These are phyloP conservation scores for Ilyonectria robusta DNA, from an alignment of 2,329 filamentous ascomycete genomes.

Conservation along the genomic window DNA sequence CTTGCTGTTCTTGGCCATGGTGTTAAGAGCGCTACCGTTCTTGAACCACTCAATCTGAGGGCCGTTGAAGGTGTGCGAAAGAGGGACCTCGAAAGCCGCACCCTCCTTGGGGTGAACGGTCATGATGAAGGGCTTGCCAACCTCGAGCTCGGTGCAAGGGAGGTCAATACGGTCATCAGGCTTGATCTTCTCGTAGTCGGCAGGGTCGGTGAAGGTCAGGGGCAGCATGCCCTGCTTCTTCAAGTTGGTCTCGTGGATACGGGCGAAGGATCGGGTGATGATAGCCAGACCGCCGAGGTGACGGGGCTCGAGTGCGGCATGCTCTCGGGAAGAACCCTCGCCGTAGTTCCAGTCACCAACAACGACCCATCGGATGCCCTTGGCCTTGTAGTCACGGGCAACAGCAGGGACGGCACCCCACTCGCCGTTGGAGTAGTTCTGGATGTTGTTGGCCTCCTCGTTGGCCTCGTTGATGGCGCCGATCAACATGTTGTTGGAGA, in stretches of 20 bases:
- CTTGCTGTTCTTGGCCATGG: conserved; percentile 85
- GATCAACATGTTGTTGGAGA: conserved; percentile 99
- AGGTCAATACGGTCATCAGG: conserved; percentile 89
- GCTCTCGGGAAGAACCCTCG: conserved; percentile 97
- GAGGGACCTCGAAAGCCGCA: conserved; percentile 82
- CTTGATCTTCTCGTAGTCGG: conserved; percentile 97
- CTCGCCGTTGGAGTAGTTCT: conserved; percentile 88
- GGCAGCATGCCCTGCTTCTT: conserved; percentile 99
- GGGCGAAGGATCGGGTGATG: conserved; percentile 94
- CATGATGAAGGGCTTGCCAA: conserved; percentile 94
- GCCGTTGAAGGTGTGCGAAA: conserved; percentile 98
- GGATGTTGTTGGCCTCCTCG: conserved; percentile 96
- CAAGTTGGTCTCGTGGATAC: conserved; percentile 99
- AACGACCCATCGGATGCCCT: conserved; percentile 96
- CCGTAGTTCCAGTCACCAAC: conserved; percentile 99
- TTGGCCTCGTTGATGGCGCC: conserved; percentile 97
- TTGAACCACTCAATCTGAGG: conserved; percentile 99
- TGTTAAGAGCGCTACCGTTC: conserved; percentile 97
- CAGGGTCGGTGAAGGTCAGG: conserved; percentile 93
- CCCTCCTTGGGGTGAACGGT: conserved; percentile 93
- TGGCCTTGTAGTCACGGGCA: conserved; percentile 98
- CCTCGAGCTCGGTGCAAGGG: conserved; percentile 87
- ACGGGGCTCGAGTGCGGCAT: conserved; percentile 96
- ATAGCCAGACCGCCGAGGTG: conserved; percentile 98
- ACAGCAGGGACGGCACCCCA: conserved; percentile 92